Base-by-base conservation (phyloP, 352 stramenopile genomes). In the Globisporangium echinulatum region DNA sequence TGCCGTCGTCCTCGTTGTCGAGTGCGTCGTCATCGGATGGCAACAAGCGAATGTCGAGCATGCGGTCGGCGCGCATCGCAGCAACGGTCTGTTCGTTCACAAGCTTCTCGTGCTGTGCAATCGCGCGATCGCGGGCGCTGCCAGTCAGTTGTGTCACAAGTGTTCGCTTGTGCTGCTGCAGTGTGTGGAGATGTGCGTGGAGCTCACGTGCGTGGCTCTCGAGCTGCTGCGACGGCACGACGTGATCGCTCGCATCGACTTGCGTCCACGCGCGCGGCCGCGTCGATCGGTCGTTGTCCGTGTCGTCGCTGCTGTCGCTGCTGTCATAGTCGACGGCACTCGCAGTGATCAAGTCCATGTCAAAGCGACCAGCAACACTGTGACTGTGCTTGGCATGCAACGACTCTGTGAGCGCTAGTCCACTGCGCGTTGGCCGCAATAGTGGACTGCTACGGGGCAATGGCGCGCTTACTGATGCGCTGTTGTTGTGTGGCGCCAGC, bases 11-110 rank as follows among this genome's bases (percentile, higher is more conserved):
- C n/a, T 77, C 66, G 36, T 68, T 42, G 4, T 48, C 43, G 43
- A 48, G 62, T 49, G 79, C 66, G 39, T 80, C 74, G 49, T 78
- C 77, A 13, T 49, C 39, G 15, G 56, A 49, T 15, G 48, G 59
- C 7, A 72, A 78, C 49, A 92, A 69, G 49, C 80, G 82, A 38
- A 92, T 78, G 56, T 90, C 79, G 25, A 89, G 78, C 54, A 85
- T 85, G 38, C 72, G 79, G 52, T 82, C 75, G 38, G 70, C 73
- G n/a, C 75, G 74, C 13, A 85, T 62, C 48, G 82, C 68, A 0
- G 67, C 68, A 8, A 88, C 59, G 3, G 70, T 67, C 11, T 44
- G 36, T 52, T 85, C 75, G 43, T 75, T 59, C 46, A 62, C 47
- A 9, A 74, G 53, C 39, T 74, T 74, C 17, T 74, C 67, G 33